Evolutionary conservation across 2,329 filamentous ascomycete genomes (phyloP).

Genomic region (Penicillium decumbens): DNA sequence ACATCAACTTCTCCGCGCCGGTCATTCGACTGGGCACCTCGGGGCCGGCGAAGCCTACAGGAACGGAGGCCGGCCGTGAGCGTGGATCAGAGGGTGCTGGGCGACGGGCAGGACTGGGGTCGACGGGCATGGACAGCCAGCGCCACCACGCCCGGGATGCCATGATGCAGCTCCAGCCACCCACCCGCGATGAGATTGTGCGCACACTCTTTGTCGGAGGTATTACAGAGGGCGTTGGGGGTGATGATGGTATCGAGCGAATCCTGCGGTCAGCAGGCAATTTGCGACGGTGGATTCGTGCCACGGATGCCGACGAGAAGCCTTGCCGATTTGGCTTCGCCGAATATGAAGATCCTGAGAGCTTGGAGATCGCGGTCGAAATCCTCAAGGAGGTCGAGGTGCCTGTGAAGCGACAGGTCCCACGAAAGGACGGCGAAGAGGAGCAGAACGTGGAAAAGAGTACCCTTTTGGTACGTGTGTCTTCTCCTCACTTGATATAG

Average conservation of each 20-base stretch:
- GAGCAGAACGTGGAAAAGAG: conserved; percentile 59
- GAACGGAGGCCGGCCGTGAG: conserved; percentile 44
- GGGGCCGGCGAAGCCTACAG: conserved; percentile 57
- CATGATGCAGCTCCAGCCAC: conserved; percentile 69
- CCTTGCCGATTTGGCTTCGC: conserved; percentile 89
- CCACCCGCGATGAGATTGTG: conserved; percentile 83
- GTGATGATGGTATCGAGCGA: conserved; percentile 72
- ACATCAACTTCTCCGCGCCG: conserved; percentile 96
- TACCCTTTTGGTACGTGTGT: conserved; percentile 56
- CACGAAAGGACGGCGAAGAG: conserved; percentile 41
- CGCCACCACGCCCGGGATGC: conserved; percentile 63
- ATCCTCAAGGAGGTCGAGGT: conserved; percentile 77
- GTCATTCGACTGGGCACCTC: conserved; percentile 88
- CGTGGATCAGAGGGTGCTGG: conserved; percentile 42
- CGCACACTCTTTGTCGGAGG: conserved; percentile 86
- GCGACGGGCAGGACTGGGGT: conserved; percentile 56
- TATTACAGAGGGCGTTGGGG: conserved; percentile 71
- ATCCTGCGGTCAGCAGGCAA: conserved; percentile 73
- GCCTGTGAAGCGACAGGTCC: conserved; percentile 68
- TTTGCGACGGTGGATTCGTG: conserved; percentile 79
- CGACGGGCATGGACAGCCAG: conserved; percentile 60
- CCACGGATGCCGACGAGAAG: conserved; percentile 72
- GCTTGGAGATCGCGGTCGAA: conserved; percentile 77
- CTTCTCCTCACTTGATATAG: too few relatives aligned
- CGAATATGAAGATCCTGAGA: conserved; percentile 87